Evolutionary conservation across 1,284 basidiomycete genomes (phyloP).

Genomic region (Athelia psychrophila): DNA sequence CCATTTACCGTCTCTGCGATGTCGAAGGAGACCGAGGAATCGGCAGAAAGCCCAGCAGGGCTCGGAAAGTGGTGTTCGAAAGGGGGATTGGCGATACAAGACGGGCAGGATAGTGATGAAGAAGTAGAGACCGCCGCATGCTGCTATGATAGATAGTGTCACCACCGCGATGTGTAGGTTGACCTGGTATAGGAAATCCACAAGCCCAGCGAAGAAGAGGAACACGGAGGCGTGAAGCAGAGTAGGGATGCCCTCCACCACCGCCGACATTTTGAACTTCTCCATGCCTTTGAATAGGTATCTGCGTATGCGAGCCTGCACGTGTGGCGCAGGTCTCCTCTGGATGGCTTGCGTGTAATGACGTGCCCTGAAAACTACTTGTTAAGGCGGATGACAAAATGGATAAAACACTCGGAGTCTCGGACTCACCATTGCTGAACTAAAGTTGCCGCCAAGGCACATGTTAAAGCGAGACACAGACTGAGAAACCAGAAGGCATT

Average conservation of each 20-base stretch:
- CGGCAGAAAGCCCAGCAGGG: conserved; percentile 29
- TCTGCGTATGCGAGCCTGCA: conserved; percentile 32
- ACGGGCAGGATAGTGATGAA: conserved; percentile 29
- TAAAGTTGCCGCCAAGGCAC: conserved; percentile 21
- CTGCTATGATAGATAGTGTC: conserved; percentile 25
- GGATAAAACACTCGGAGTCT: conserved; percentile 26
- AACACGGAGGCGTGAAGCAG: conserved; percentile 38
- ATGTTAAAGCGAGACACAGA: conserved; percentile 18
- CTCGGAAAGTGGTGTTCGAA: conserved; percentile 33
- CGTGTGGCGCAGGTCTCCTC: too few species aligned
- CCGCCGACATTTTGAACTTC: conserved; percentile 31
- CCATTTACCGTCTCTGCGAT: neutral
- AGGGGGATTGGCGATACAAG: conserved; percentile 35
- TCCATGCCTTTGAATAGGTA: conserved; percentile 33
- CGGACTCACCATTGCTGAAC: conserved; percentile 23
- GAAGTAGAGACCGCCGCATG: conserved; percentile 26
- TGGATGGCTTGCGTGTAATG: neutral
- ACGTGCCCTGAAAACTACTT: neutral
- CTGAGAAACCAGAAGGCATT: conserved; percentile 15
- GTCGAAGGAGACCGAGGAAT: neutral
- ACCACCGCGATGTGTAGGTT: conserved; percentile 27
- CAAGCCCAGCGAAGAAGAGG: conserved; percentile 37
- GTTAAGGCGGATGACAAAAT: conserved; percentile 33
- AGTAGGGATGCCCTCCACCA: conserved; percentile 35
- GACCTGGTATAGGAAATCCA: conserved; percentile 32